phyloP scores from a whole-genome alignment of 2,329 filamentous ascomycete species.

The Phialophora macrospora region DNA sequence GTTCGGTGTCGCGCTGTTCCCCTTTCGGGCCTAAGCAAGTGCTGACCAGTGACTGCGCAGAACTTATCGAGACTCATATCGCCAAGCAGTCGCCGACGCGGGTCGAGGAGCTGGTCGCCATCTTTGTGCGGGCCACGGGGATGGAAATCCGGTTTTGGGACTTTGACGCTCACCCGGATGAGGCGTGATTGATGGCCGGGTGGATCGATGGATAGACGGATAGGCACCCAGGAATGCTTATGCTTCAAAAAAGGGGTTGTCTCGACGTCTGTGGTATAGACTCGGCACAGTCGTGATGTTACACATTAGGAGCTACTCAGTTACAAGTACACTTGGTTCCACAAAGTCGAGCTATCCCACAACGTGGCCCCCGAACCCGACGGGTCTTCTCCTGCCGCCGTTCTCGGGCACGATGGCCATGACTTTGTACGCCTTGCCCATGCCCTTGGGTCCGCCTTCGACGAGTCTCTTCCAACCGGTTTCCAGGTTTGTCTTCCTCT shows the following conservation, averaged over 20 bases:
- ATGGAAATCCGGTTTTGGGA: slow-evolving; percentile 79
- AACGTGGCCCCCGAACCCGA: slow-evolving; percentile 81
- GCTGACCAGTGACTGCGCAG: slow-evolving; percentile 48
- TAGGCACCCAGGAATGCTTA: background rate
- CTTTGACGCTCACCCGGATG: slow-evolving; percentile 58
- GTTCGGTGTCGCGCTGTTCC: background rate
- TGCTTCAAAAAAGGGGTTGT: background rate
- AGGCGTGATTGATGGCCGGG: background rate
- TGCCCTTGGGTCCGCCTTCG: slow-evolving; percentile 79
- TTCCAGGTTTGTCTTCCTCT: slow-evolving; percentile 67
- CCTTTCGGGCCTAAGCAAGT: background rate
- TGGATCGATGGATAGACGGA: background rate
- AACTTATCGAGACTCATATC: slow-evolving; percentile 75
- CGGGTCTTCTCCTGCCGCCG: slow-evolving; percentile 72
- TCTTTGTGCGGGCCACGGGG: slow-evolving; percentile 86
- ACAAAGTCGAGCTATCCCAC: slow-evolving; percentile 9
- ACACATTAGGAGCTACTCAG: background rate
- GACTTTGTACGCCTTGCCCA: slow-evolving; percentile 94
- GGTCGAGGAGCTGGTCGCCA: slow-evolving; percentile 79
- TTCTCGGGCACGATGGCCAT: slow-evolving; percentile 88
- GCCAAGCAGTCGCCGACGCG: slow-evolving; percentile 72
- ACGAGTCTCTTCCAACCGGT: slow-evolving; percentile 79
- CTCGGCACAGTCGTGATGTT: background rate
- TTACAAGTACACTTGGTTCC: background rate
- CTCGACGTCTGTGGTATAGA: background rate